A percentile compares a stretch with the other conserved stretches of the same genome.
Evolutionary conservation across 805 yeast genomes (phyloP).

Genomic region (Sungouiella thailandica): DNA sequence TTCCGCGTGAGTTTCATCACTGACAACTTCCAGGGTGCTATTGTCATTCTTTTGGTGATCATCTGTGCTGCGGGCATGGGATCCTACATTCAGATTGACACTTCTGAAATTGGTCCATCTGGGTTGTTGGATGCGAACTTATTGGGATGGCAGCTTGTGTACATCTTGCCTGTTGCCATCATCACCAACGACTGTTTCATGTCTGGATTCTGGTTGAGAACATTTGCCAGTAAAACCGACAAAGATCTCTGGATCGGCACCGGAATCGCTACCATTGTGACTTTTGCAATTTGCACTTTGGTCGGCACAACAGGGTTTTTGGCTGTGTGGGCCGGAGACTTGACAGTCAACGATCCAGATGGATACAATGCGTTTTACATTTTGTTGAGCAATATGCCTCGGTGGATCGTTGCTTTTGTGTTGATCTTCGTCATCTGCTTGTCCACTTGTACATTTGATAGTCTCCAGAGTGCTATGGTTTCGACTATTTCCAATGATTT

Average conservation of each 20-base stretch:
- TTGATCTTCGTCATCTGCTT: slow-evolving; percentile 67
- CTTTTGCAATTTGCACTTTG: slow-evolving; percentile 59
- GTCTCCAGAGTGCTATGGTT: slow-evolving; percentile 82
- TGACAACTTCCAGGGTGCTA: slow-evolving; percentile 77
- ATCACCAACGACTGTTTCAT: slow-evolving; percentile 85
- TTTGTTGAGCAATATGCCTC: slow-evolving; percentile 66
- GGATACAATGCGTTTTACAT: slow-evolving; percentile 71
- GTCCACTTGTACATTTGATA: slow-evolving; percentile 86
- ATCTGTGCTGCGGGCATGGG: slow-evolving; percentile 80
- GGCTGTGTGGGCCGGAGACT: slow-evolving; percentile 85
- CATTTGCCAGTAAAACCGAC: slow-evolving; percentile 81
- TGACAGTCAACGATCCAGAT: slow-evolving; percentile 43
- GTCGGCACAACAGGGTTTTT: slow-evolving; percentile 81
- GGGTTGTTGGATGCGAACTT: slow-evolving; percentile 61
- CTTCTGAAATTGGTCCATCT: slow-evolving; percentile 56
- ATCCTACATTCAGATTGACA: slow-evolving; percentile 59
- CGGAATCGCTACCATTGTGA: slow-evolving; percentile 64
- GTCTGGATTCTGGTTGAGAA: slow-evolving; percentile 91
- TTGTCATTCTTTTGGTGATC: slow-evolving; percentile 61
- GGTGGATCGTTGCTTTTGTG: slow-evolving; percentile 82
- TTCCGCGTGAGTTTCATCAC: slow-evolving; percentile 84
- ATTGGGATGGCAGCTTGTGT: slow-evolving; percentile 85
- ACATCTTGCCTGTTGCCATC: slow-evolving; percentile 80
- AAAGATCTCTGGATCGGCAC: slow-evolving; percentile 73
- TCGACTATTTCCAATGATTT: slow-evolving; percentile 87